Base-by-base conservation (phyloP, 2,329 filamentous ascomycete species). In the Claviceps sp. region DNA sequence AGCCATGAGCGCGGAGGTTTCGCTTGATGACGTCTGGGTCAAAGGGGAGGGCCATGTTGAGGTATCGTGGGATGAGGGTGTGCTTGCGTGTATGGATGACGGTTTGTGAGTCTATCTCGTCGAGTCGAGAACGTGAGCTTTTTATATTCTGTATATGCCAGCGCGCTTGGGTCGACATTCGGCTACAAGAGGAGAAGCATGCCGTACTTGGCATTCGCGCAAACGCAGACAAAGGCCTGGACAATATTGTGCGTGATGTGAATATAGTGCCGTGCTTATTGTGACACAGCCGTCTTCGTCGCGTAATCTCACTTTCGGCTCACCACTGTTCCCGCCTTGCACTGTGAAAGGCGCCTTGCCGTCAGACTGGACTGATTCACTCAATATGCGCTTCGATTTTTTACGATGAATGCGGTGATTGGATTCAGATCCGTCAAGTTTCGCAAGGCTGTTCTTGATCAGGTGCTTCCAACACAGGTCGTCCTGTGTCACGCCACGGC, bases 1-100 rank as follows among this genome's bases (percentile, higher is more conserved):
- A 54, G 41, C 61, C 61, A 2, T 48, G 47, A 14, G 52, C 52
- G 39, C 52, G 52, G 8, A 59, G 59, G 37, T 56, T 58, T 48
- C 49, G 53, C n/a, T 47, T 53, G 24, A 62, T 47, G 2, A 41
- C 43, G 34, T 55, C 55, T n/a, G 56, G 50, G 46, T 61, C 52
- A 43, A 60, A 56, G 0, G 56, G 56, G 19, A 59, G 24, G 4
- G 52, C 55, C 53, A 61, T 54, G 39, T 40, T 34, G 16, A 17
- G 13, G 8, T 40, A 4, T 37, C 38, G n/a, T 19, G 34, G 22
- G 34, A 22, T 14, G 17, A 17, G 40, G 17, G 11, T 43, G 17
- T 43, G 7, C 5, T n/a, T 14, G 41, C 10, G 19, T 24, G 11
- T 22, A 13, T 22, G 6, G 19, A 1, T 41, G 39, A 41, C 10